Evolutionary conservation across 2,329 filamentous ascomycete species (phyloP), one percentile per base, ranked within the genome.

Genomic region (Boeremia exigua): DNA sequence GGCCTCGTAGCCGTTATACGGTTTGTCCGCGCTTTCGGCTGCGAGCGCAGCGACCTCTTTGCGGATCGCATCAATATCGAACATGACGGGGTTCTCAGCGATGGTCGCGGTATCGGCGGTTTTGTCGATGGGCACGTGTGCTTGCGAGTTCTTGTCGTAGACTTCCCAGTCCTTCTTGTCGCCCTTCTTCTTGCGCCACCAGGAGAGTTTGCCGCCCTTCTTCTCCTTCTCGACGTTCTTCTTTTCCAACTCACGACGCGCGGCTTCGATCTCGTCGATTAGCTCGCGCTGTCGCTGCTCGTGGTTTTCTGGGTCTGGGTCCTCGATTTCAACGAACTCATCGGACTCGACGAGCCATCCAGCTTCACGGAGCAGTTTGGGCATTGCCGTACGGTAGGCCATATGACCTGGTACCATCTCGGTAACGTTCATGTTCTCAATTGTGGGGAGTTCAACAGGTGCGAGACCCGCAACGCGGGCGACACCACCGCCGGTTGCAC

Each of bases 251-350:
- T 95, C 87, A 71, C 89, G 92, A 33, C 95, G 86, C 6, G 95
- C 95, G 76, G 96, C 93, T 73, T 98, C 94, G 48, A 99, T 96
- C 77, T 99, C 95, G 67, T 90, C 92, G 72, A 99, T 96, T 37
- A 99, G 84, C 76, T 98, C 94, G 52, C 92, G 85, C 76, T 99
- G 95, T 43, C 93, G 84, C 72, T 92, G 84, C 46, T 86, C 84
- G 76, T 98, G 94, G 65, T 96, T 94, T 0, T 98, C 95, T 0
- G 95, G 95, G 69, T 99, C 95, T 0, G 95, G 92, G 65, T 99
- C 95, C 73, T 98, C 95, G 57, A 99, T 98, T 76, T 99, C 95
- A 1, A 86, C 88, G 71, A 98, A 99, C 72, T 98, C 94, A 66
- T 97, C 92, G 61, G 89, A 93, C 69, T 96, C 88, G 3, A 98